These are phyloP conservation scores for Colletotrichum sojae DNA, from an alignment of 2,329 filamentous ascomycete genomes.

Conservation along the genomic window DNA sequence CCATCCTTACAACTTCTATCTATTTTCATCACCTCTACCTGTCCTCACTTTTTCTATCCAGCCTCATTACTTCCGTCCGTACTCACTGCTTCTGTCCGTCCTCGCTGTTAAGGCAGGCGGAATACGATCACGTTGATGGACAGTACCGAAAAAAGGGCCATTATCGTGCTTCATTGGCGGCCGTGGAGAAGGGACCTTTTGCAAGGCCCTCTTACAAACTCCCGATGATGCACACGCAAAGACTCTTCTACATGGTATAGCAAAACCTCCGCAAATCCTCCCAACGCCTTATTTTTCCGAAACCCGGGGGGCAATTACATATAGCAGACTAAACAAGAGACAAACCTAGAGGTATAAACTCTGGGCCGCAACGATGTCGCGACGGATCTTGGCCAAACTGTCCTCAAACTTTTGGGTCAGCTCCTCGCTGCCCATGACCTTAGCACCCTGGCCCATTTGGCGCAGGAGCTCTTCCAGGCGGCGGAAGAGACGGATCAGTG, in stretches of 20 bases:
- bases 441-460: constrained; percentile 95
- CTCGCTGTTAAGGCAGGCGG: too few relatives aligned
- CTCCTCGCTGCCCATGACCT: constrained; percentile 98
- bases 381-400: constrained; percentile 85
- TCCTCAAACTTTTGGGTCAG: constrained; percentile 92
- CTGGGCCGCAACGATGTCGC: constrained; percentile 96
- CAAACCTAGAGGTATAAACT: constrained; percentile 83
- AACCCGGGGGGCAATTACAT: constrained; percentile 30
- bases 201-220: constrained; percentile 4
- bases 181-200: constrained; percentile 26
- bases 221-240: constrained; percentile 35
- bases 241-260: constrained; percentile 38
- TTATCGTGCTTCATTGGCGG: constrained; percentile 42
- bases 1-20: too few relatives aligned
- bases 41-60: too few relatives aligned
- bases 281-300: constrained; percentile 31
- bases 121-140: constrained; percentile 25
- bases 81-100: too few relatives aligned
- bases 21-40: too few relatives aligned
- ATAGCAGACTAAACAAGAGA: neutral
- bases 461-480: constrained; percentile 93
- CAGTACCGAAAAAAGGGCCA: constrained; percentile 32
- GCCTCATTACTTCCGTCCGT: too few relatives aligned
- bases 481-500: constrained; percentile 94
- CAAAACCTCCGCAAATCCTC: constrained; percentile 18